Base-by-base conservation (phyloP, 164 flowering plant species). In the Stephania japonica region DNA sequence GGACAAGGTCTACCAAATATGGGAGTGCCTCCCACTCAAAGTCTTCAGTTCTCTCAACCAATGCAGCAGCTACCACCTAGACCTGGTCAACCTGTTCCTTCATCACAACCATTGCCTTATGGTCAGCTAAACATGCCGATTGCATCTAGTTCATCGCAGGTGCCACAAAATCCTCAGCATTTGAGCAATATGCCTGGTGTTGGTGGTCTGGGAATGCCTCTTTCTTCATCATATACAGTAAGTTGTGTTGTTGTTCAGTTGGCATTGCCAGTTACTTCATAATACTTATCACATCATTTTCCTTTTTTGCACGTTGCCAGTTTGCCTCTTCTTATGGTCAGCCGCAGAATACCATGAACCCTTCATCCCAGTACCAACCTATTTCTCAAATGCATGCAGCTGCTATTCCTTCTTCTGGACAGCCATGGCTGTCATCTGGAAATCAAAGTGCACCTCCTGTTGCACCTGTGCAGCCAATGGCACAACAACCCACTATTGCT, bases 171-270 rank as follows among this genome's bases (percentile, higher is more conserved):
- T 71, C 73, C 73, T 19, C 89, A 88, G 42, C 78, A 83, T 24
- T 50, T 78, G 13, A 81, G 70, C 76, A 86, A 80, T 79, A 65
- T 82, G 78, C 82, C 86, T 70, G 87, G 85, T 32, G 67, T 84
- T 61, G 89, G 84, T 72, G 85, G 87, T 68, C 75, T 81, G 38
- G 97, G 97, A 77, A 73, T 80, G 76, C 81, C 90, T 27, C 72
- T 78, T 42, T 84, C 91, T 41, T 86, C 98, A 25, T 79, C 93
- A 43, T 91, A 91, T 75, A 85, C 88, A 26, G 98, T 93, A 82
- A 84, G 93, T 68, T 53, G 70, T 49, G 23, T n/a, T 8, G 21
- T 59, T 7, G 2, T 59, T 18, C 7, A 59, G 64, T 59, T n/a
- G 24, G 7, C 23, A 6, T 59, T 19, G 7, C 64, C 21, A 21